A percentile compares a stretch with the other conserved stretches of the same genome.
phyloP scores from a whole-genome alignment of 495 filamentous ascomycete species.

The Aspergillus incahuasiensis region DNA sequence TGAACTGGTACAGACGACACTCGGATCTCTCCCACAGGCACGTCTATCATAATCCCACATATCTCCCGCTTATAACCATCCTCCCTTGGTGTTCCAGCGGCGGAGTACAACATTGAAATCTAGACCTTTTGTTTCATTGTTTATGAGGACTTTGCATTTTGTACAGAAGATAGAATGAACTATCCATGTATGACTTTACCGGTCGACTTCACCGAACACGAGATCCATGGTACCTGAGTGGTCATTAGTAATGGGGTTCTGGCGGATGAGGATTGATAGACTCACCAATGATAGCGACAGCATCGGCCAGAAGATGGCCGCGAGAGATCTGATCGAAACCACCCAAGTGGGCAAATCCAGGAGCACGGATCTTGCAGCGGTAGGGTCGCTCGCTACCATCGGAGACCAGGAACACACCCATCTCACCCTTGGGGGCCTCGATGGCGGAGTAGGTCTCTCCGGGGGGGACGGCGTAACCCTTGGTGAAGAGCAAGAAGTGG shows the following conservation, averaged over 20 bases:
- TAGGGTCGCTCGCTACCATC: conserved; percentile 96
- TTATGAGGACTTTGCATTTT: conserved; percentile 10
- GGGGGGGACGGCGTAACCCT: conserved; percentile 95
- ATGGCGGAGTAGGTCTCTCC: conserved; percentile 98
- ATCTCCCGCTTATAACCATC: neutral
- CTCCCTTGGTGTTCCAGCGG: neutral
- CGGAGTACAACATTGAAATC: neutral
- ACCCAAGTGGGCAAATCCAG: conserved; percentile 91
- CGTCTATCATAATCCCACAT: conserved; percentile 7
- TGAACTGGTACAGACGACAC: conserved; percentile 16
- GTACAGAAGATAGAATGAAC: conserved; percentile 10
- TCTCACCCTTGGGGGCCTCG: conserved; percentile 98
- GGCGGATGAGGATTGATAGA: neutral
- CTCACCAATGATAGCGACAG: conserved; percentile 86
- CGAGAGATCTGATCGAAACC: conserved; percentile 89
- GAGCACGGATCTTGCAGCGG: conserved; percentile 94
- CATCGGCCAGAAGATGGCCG: conserved; percentile 93
- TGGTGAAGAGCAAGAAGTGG: conserved; percentile 97
- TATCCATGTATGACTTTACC: conserved; percentile 37
- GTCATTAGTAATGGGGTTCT: conserved; percentile 7
- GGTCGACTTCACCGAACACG: conserved; percentile 69
- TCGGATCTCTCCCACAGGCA: conserved; percentile 1
- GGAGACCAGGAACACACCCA: conserved; percentile 96
- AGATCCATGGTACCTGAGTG: conserved; percentile 73
- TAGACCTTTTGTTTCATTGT: conserved; percentile 9